Conservation (phyloP, 2,329 filamentous ascomycete species). For the Aspergillus terreus region DNA sequence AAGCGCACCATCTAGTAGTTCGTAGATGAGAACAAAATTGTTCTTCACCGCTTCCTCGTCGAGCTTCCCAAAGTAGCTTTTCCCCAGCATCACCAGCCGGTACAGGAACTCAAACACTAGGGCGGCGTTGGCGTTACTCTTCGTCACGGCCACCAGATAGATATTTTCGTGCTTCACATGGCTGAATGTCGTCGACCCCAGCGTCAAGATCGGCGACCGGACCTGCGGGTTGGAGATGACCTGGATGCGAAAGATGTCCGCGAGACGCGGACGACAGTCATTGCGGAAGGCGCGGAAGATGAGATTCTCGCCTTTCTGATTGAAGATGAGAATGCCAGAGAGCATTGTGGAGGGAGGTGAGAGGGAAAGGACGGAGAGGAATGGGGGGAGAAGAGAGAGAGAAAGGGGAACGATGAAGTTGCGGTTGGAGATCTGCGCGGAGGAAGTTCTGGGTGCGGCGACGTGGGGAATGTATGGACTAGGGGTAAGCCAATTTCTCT, state of each 20-base stretch:
- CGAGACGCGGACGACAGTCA: conserved; percentile 93
- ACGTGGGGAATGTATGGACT: conserved; percentile 5
- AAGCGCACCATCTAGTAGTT: conserved; percentile 78
- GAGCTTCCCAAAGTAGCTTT: conserved; percentile 97
- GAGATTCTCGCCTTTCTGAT: conserved; percentile 99
- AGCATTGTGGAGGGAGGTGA: conserved; percentile 62
- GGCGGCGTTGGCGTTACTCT: conserved; percentile 98
- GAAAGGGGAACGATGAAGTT: conserved; percentile 5
- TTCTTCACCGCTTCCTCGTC: conserved; percentile 99
- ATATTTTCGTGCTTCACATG: conserved; percentile 99
- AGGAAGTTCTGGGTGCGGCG: conserved; percentile 3
- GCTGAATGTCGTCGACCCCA: conserved; percentile 97
- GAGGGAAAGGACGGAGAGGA: conserved; percentile 5
- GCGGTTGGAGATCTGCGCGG: conserved; percentile 4
- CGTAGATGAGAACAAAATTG: conserved; percentile 98
- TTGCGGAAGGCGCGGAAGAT: conserved; percentile 99
- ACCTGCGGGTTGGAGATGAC: conserved; percentile 98
- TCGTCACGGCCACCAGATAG: conserved; percentile 94
- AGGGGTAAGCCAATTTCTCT: not conserved
- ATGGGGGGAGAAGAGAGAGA: conserved; percentile 4
- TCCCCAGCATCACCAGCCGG: conserved; percentile 81
- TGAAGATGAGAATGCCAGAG: conserved; percentile 96
- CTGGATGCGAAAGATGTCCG: conserved; percentile 98
- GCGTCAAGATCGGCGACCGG: conserved; percentile 91
- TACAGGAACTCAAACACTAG: conserved; percentile 98